phyloP scores from a whole-genome alignment of 164 flowering plant species.

The Vitis cinerea region DNA sequence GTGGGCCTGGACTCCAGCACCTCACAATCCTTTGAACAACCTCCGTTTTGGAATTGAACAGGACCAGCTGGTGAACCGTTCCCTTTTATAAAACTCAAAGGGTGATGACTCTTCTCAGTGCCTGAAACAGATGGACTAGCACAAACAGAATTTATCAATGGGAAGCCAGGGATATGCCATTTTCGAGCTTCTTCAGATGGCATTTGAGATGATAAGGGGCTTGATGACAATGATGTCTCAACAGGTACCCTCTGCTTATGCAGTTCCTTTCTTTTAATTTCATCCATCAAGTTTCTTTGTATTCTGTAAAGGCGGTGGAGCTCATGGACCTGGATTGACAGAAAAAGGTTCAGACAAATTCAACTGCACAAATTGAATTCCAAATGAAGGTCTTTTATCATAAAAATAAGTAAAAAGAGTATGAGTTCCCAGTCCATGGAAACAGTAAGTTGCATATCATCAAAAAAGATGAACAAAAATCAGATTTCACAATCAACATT shows the following conservation, averaged over 20 bases:
- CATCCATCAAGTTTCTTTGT: constrained; percentile 87
- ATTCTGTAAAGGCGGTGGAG: constrained; percentile 86
- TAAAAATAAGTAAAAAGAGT: background rate
- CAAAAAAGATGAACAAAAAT: background rate
- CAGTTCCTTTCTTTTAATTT: constrained; percentile 51
- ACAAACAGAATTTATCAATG: constrained; percentile 36
- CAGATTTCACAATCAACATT: no score
- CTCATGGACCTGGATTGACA: constrained; percentile 63
- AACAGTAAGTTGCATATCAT: background rate
- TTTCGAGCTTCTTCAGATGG: constrained; percentile 46
- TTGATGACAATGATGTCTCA: constrained; percentile 50
- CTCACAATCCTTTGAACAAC: constrained; percentile 39
- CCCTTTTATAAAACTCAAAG: constrained; percentile 45
- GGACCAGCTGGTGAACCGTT: constrained; percentile 31
- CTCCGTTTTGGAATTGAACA: constrained; percentile 41
- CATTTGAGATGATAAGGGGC: constrained; percentile 48
- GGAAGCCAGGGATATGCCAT: constrained; percentile 45
- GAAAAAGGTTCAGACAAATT: background rate
- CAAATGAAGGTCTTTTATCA: background rate
- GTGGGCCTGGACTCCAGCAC: constrained; percentile 54
- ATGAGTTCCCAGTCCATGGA: background rate
- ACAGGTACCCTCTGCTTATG: constrained; percentile 30
- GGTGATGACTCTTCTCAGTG: constrained; percentile 42
- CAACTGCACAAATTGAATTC: background rate
- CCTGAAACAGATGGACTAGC: constrained; percentile 47